These are phyloP conservation scores for Cryphonectria japonica DNA, from an alignment of 2,329 filamentous ascomycete species.

Conservation along the genomic window DNA sequence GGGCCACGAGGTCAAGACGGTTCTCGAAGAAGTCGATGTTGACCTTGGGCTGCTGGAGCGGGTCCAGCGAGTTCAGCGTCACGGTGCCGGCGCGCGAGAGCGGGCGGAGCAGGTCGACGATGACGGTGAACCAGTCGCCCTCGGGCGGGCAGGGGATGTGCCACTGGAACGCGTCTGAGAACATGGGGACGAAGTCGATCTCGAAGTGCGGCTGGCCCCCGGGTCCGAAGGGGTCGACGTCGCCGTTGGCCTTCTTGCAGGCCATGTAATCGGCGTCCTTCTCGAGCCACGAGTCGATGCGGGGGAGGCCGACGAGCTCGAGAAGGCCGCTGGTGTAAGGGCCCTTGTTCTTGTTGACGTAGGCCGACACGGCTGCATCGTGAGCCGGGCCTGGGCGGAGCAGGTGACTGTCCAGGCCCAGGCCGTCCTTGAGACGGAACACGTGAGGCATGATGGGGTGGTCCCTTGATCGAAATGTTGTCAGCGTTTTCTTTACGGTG, in stretches of 20 bases:
- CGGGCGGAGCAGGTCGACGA: constrained; percentile 52
- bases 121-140: constrained; percentile 60
- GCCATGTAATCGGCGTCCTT: constrained; percentile 51
- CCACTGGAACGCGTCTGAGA: constrained; percentile 54
- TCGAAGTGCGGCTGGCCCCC: constrained; percentile 64
- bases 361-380: constrained; percentile 41
- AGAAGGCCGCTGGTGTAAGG: constrained; percentile 47
- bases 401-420: constrained; percentile 45
- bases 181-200: constrained; percentile 65
- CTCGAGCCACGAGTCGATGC: constrained; percentile 58
- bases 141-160: constrained; percentile 45
- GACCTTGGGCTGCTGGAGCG: constrained; percentile 61
- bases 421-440: constrained; percentile 48
- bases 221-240: constrained; percentile 58
- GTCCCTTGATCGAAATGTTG: constrained; percentile 42
- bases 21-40: constrained; percentile 62
- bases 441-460: constrained; percentile 59
- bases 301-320: constrained; percentile 59
- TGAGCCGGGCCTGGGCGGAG: constrained; percentile 43
- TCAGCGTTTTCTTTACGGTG: background rate
- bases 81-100: constrained; percentile 55
- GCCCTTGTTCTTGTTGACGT: constrained; percentile 44
- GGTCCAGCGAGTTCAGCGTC: constrained; percentile 58
- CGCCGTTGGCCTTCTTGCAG: constrained; percentile 47
- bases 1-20: constrained; percentile 59